A percentile compares a stretch with the other conserved stretches of the same genome.
These are phyloP conservation scores for Hygrocybe punicea DNA, from an alignment of 768 basidiomycete species.

Conservation along the genomic window DNA sequence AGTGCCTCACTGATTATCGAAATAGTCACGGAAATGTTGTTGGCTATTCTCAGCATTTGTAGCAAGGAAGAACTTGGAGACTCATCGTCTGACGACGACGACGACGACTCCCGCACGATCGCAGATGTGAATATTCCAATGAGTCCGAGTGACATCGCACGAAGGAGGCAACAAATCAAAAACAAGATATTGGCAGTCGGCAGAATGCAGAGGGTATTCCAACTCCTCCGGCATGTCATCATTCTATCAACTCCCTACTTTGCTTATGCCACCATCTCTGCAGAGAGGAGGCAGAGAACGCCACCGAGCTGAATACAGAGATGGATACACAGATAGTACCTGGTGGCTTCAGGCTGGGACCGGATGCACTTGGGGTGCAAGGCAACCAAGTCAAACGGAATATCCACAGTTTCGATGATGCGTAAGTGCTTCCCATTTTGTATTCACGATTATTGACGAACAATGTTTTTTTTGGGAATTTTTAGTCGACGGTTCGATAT, in stretches of 20 bases:
- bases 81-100: constrained; percentile 39
- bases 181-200: constrained; percentile 94
- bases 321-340: constrained; percentile 23
- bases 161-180: constrained; percentile 75
- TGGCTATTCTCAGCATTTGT: constrained; percentile 91
- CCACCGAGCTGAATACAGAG: constrained; percentile 55
- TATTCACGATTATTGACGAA: background rate
- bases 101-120: constrained; percentile 26
- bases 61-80: constrained; percentile 83
- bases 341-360: constrained; percentile 32
- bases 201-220: constrained; percentile 85
- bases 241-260: background rate
- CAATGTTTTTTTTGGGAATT: background rate
- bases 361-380: constrained; percentile 61
- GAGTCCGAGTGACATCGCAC: constrained; percentile 35
- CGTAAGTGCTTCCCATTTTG: constrained; percentile 45
- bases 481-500: constrained; percentile 66
- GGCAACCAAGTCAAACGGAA: constrained; percentile 54
- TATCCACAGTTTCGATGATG: constrained; percentile 73
- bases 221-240: constrained; percentile 60
- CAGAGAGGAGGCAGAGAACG: constrained; percentile 78
- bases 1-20: constrained; percentile 15
- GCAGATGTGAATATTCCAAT: constrained; percentile 28
- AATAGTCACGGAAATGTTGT: constrained; percentile 93
- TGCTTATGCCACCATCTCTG: constrained; percentile 1